Evolutionary conservation across 306 rosid genomes (phyloP).

Genomic region (Inga laurina): DNA sequence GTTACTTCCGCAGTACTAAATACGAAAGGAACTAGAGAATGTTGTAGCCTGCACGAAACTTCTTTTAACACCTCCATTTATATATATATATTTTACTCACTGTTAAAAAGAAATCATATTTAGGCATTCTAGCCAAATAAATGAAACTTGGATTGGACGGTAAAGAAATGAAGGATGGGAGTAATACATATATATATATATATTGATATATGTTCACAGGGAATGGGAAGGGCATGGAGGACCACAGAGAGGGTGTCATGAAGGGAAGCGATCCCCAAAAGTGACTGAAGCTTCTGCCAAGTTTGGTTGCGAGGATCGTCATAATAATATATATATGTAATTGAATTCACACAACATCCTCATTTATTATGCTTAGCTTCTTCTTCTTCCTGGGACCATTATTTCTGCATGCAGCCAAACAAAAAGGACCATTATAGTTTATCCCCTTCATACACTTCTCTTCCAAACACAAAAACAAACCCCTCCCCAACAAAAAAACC

Average conservation of each 20-base stretch:
- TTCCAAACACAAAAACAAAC: not conserved
- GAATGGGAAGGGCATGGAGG: not conserved
- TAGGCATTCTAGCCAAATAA: too few relatives aligned
- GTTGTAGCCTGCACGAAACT: slow-evolving; percentile 43
- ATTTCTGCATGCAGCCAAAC: not conserved
- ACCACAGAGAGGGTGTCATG: not conserved
- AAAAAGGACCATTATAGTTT: not conserved
- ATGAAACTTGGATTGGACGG: too few relatives aligned
- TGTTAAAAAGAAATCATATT: too few relatives aligned
- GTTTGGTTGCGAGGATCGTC: not conserved
- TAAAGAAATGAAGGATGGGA: too few relatives aligned
- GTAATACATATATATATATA: too few relatives aligned
- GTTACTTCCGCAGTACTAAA: slow-evolving; percentile 25
- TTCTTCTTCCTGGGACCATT: not conserved
- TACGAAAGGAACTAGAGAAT: slow-evolving; percentile 60
- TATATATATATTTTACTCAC: too few relatives aligned
- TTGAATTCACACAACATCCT: not conserved
- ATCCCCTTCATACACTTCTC: not conserved
- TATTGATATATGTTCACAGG: too few relatives aligned
- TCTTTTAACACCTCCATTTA: slow-evolving; percentile 25
- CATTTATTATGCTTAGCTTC: not conserved
- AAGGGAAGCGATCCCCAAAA: not conserved
- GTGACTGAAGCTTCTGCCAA: not conserved
- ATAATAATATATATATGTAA: not conserved
- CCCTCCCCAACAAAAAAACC: not conserved